These are phyloP conservation scores for Dendryphion nanum DNA, from an alignment of 2,329 filamentous ascomycete species.

Conservation along the genomic window DNA sequence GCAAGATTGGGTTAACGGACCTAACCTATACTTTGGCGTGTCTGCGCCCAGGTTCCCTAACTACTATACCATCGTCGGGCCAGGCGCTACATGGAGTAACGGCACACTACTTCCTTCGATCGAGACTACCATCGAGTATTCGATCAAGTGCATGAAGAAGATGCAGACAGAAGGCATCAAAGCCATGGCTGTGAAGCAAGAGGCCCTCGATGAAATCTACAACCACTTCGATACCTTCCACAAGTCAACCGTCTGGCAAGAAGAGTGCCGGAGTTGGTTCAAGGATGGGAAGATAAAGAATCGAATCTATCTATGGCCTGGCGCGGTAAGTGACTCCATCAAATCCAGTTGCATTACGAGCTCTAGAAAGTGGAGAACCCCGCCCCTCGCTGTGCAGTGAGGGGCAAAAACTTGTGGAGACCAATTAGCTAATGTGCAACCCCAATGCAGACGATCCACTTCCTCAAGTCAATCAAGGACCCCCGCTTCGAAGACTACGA, in stretches of 20 bases:
- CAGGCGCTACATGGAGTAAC: constrained; percentile 45
- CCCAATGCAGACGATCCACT: constrained; percentile 36
- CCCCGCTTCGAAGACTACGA: constrained; percentile 48
- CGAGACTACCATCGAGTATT: constrained; percentile 42
- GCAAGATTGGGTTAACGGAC: constrained; percentile 40
- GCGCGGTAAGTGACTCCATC: constrained; percentile 25
- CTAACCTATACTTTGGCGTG: constrained; percentile 44
- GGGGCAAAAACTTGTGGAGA: constrained; percentile 13
- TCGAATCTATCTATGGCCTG: constrained; percentile 32
- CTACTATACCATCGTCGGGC: constrained; percentile 45
- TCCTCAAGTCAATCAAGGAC: constrained; percentile 39
- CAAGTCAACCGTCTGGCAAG: constrained; percentile 31
- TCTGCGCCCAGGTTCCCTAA: constrained; percentile 46
- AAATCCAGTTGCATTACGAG: not conserved
- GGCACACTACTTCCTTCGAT: constrained; percentile 46
- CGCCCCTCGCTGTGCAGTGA: constrained; percentile 19
- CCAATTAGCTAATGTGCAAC: constrained; percentile 14
- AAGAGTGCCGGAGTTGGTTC: constrained; percentile 36
- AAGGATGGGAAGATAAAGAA: constrained; percentile 34
- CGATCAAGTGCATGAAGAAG: constrained; percentile 33
- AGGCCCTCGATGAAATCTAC: constrained; percentile 29
- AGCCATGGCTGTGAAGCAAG: constrained; percentile 29
- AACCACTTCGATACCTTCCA: constrained; percentile 32
- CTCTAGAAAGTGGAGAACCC: too few relatives aligned
- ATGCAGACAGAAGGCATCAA: constrained; percentile 33